phyloP scores from a whole-genome alignment of 1,139 yeast species.

The Candida sanyaensis region DNA sequence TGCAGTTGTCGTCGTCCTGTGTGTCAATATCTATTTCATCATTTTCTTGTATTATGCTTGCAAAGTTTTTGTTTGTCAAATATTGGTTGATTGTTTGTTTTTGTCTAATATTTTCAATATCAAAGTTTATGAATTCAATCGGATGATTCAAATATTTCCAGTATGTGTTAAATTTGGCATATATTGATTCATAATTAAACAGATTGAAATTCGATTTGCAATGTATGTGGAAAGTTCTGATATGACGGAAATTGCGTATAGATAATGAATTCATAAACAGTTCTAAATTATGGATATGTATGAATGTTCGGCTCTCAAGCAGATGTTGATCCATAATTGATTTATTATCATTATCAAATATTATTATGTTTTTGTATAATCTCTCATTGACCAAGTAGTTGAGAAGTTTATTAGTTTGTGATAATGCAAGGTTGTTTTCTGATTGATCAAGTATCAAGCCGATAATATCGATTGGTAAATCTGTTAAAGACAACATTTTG shows the following conservation, averaged over 20 bases:
- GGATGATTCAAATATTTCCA: slow-evolving; percentile 12
- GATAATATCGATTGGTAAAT: neutral
- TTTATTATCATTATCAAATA: slow-evolving; percentile 15
- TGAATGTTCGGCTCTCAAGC: slow-evolving; percentile 6
- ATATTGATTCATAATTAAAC: slow-evolving; percentile 13
- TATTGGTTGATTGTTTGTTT: slow-evolving; percentile 14
- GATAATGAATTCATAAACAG: slow-evolving; percentile 10
- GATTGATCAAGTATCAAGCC: neutral
- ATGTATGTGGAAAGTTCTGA: slow-evolving; percentile 14
- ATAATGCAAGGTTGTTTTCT: slow-evolving; percentile 5
- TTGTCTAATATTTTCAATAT: slow-evolving; percentile 14
- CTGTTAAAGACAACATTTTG: neutral
- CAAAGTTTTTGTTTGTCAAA: slow-evolving; percentile 8
- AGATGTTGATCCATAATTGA: slow-evolving; percentile 1
- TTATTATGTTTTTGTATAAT: slow-evolving; percentile 12
- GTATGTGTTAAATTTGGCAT: slow-evolving; percentile 9
- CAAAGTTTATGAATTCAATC: slow-evolving; percentile 16
- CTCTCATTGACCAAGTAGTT: slow-evolving; percentile 9
- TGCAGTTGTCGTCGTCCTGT: neutral
- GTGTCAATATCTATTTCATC: slow-evolving; percentile 9
- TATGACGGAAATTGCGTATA: slow-evolving; percentile 9
- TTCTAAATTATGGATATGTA: slow-evolving; percentile 11
- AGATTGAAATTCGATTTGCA: slow-evolving; percentile 15
- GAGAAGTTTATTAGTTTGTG: slow-evolving; percentile 9
- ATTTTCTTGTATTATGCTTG: slow-evolving; percentile 14